Percentiles rank a stretch among this genome's conserved stretches.
These are phyloP conservation scores for Botryotinia calthae DNA, from an alignment of 2,329 filamentous ascomycete genomes.

Conservation along the genomic window DNA sequence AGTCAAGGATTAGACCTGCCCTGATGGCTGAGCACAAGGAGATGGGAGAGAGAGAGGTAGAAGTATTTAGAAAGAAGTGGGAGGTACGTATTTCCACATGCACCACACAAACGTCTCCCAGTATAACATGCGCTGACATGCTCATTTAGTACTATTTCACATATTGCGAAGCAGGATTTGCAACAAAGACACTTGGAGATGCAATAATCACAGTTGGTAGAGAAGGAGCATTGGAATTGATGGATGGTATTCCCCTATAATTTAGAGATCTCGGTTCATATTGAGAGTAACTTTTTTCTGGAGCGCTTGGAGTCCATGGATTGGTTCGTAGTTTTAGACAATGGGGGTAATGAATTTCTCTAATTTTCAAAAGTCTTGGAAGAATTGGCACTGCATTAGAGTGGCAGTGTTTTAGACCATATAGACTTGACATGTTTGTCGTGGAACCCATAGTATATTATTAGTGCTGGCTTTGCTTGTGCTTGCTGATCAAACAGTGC, in stretches of 20 bases:
- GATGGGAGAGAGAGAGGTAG: conserved; percentile 60
- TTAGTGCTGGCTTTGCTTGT: background rate
- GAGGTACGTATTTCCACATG: conserved; percentile 46
- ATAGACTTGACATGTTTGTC: background rate
- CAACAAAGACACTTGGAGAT: conserved; percentile 69
- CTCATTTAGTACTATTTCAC: conserved; percentile 66
- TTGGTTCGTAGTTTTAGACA: too few relatives aligned
- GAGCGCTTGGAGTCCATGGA: conserved; percentile 7
- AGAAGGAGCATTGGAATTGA: conserved; percentile 56
- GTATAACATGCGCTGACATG: conserved; percentile 20
- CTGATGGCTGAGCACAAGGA: conserved; percentile 55
- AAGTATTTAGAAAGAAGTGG: conserved; percentile 70
- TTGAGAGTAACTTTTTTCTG: background rate
- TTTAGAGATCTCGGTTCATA: background rate
- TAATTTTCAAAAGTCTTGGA: background rate
- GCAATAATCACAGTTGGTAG: conserved; percentile 66
- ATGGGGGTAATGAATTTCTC: background rate
- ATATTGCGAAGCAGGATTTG: conserved; percentile 72
- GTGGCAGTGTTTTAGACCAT: conserved; percentile 2
- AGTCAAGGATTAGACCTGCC: conserved; percentile 57
- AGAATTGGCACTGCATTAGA: background rate
- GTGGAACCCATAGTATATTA: background rate
- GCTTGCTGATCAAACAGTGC: background rate
- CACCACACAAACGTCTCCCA: background rate
- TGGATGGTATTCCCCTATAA: conserved; percentile 67